Percentiles rank a stretch among this genome's conserved stretches.
Evolutionary conservation across 176 grass and related monocot species (phyloP).

Genomic region (sorghum (Sorghum bicolor)): DNA sequence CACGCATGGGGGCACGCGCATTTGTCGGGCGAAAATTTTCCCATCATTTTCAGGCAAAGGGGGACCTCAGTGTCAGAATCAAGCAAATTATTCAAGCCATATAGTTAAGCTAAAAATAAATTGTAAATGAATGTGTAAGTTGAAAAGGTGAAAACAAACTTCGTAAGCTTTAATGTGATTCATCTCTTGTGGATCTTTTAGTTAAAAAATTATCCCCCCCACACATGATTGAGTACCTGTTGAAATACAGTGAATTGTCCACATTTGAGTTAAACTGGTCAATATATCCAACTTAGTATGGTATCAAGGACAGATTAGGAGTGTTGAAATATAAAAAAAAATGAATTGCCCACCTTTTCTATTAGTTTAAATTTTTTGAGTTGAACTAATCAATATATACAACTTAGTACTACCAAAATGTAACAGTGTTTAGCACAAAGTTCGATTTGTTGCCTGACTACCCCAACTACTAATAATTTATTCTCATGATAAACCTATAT

Average conservation of each 20-base stretch:
- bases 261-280: not conserved
- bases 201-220: not conserved
- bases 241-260: not conserved
- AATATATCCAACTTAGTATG: not conserved
- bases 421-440: no score
- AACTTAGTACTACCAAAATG: no score
- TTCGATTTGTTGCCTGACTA: no score
- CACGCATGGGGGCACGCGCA: constrained; percentile 13
- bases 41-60: not conserved
- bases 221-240: not conserved
- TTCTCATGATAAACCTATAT: no score
- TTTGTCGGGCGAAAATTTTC: not conserved
- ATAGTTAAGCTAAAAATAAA: not conserved
- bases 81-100: not conserved
- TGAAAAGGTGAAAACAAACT: not conserved
- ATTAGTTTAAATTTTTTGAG: no score
- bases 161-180: not conserved
- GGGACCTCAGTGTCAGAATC: not conserved
- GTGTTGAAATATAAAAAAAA: no score
- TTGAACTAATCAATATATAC: no score
- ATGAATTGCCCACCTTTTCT: no score
- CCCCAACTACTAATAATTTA: no score
- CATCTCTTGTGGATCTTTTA: not conserved
- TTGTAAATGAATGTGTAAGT: not conserved
- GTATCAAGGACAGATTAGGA: no score